phyloP scores from a whole-genome alignment of 2,329 filamentous ascomycete genomes.

The Pseudogymnoascus sp. region DNA sequence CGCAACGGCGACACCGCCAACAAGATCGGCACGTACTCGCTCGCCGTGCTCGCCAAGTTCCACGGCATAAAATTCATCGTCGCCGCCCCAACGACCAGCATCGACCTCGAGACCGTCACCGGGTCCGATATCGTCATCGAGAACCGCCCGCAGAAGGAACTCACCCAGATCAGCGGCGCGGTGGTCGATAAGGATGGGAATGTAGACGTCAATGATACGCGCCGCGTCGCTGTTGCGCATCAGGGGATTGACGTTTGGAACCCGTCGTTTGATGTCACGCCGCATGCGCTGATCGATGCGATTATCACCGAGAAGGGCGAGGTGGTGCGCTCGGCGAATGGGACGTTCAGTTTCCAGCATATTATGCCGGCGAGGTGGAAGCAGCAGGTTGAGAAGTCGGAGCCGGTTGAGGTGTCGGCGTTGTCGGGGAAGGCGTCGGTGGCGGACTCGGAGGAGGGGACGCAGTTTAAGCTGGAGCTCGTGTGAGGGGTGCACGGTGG shows the following conservation, averaged over 20 bases:
- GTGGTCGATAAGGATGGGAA: conserved; percentile 54
- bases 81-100: conserved; percentile 87
- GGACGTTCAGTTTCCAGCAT: conserved; percentile 56
- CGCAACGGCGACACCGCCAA: conserved; percentile 97
- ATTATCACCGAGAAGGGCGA: conserved; percentile 90
- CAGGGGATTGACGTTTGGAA: conserved; percentile 84
- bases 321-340: conserved; percentile 64
- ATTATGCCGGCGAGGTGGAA: conserved; percentile 49
- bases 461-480: conserved; percentile 19
- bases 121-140: conserved; percentile 84
- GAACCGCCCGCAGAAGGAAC: conserved; percentile 69
- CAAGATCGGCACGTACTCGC: conserved; percentile 91
- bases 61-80: conserved; percentile 93
- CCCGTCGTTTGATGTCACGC: conserved; percentile 92
- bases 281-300: conserved; percentile 78
- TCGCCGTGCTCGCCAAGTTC: conserved; percentile 80
- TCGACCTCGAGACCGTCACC: conserved; percentile 71
- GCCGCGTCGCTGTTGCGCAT: conserved; percentile 70
- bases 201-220: conserved; percentile 53
- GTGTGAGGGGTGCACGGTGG: not conserved
- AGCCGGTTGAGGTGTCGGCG: not conserved
- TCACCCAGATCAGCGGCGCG: conserved; percentile 77
- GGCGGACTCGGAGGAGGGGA: conserved; percentile 17
- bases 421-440: not conserved
- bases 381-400: conserved; percentile 18